Conservation (phyloP, 768 basidiomycete genomes). For the Naganishia kalamii region DNA sequence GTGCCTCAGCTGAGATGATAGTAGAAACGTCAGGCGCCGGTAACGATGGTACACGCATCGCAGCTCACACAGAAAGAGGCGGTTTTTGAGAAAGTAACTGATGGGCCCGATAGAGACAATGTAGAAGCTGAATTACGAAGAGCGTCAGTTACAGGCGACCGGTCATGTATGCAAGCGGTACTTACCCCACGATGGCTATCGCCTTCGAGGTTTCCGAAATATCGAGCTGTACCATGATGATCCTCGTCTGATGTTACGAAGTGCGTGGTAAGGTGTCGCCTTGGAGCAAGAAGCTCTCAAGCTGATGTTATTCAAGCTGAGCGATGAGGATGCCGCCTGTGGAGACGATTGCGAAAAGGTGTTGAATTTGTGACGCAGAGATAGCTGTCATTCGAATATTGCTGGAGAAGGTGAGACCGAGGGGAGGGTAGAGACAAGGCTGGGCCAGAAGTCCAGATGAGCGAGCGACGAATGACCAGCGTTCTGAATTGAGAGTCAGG, state of each 20-base stretch:
- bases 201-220: slow-evolving; percentile 43
- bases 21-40: neutral
- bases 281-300: neutral
- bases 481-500: too few species aligned
- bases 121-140: slow-evolving; percentile 21
- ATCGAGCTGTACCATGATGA: slow-evolving; percentile 40
- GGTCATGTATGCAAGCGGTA: neutral
- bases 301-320: slow-evolving; percentile 6
- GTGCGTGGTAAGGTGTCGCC: neutral
- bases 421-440: neutral
- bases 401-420: neutral
- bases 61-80: slow-evolving; percentile 43
- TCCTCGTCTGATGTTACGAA: too few species aligned
- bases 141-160: neutral
- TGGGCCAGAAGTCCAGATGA: too few species aligned
- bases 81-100: slow-evolving; percentile 47
- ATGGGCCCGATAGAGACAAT: slow-evolving; percentile 41
- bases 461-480: too few species aligned
- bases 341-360: neutral
- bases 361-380: neutral
- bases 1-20: slow-evolving; percentile 36
- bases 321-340: neutral
- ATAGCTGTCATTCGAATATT: neutral
- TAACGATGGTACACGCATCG: too few species aligned
- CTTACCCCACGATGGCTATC: slow-evolving; percentile 40